These are phyloP conservation scores for Vaccinium darrowii DNA, from an alignment of 148 eudicot species.

Conservation along the genomic window DNA sequence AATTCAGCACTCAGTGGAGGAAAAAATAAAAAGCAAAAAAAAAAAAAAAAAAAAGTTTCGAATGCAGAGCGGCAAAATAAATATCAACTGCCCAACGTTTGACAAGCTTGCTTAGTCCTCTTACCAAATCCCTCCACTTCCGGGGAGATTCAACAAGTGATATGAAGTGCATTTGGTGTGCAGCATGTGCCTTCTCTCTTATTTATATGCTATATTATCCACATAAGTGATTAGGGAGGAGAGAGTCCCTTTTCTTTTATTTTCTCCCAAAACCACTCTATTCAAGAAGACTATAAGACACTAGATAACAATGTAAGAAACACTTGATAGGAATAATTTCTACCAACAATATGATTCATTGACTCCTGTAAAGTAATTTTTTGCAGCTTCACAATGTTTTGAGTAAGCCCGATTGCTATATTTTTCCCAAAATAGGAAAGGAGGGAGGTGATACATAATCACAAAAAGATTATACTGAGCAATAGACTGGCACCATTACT, in stretches of 20 bases:
- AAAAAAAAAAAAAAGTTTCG: neutral
- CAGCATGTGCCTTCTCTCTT: neutral
- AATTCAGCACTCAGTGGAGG: neutral
- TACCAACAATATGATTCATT: too few species aligned
- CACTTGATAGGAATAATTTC: neutral
- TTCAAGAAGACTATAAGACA: neutral
- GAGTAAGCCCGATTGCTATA: neutral
- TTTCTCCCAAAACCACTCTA: neutral
- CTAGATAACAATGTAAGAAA: neutral
- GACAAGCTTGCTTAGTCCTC: neutral
- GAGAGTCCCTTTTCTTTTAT: neutral
- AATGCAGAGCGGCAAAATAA: neutral
- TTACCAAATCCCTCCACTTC: neutral
- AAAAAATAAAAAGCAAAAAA: neutral
- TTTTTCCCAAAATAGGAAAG: neutral
- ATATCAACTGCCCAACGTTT: neutral
- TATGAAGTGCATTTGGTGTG: neutral
- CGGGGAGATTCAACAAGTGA: neutral
- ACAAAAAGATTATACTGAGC: neutral
- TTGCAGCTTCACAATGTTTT: neutral
- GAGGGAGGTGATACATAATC: neutral
- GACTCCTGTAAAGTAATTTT: neutral
- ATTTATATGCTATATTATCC: neutral
- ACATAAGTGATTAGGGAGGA: neutral
- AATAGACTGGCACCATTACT: neutral